Evolutionary conservation across 2,329 filamentous ascomycete genomes (phyloP), one percentile per base, ranked within the genome.

Genomic region (Sporothrix pseudoabietina): DNA sequence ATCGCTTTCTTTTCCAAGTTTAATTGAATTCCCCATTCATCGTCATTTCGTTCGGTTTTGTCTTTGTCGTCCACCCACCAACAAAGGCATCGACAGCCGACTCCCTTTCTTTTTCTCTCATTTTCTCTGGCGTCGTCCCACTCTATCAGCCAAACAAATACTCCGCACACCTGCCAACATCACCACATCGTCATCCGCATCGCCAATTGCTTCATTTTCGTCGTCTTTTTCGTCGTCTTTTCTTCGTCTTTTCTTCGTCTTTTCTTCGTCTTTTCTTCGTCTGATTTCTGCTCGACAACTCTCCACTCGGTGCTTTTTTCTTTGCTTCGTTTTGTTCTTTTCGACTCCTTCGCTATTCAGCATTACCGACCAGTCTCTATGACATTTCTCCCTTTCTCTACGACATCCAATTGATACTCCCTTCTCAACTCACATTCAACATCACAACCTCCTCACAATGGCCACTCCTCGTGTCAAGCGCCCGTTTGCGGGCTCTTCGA

Each of bases 401-500:
- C 19, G 35, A 66, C 61, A 32, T 19, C 63, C 22, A 19, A 19
- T n/a, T 52, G 63, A 8, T 22, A 14, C 49, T 8, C 30, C 9
- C 22, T 55, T 26, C 30, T 6, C 54, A 59, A n/a, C 1, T 12
- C 35, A n/a, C 49, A 14, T 39, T 5, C 32, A 26, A 2, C 39
- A 7, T 5, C 39, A 59, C 32, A 32, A 7, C 39, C 52, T 7
- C 22, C 35, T 47, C 63, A 41, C 22, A 14, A 76, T 73, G 78
- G 78, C 75, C 74, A 88, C 80, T 72, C 85, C 86, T 35, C 84
- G 87, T 78, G 84, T 84, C 71, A 91, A 91, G 83, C 87, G 88
- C 69, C 87, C 85, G 74, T 90, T 90, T 79, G 85, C 87, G 73
- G 88, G 88, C 78, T 85, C 87, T 71, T 82, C 88, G 68, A 86